Base-by-base conservation (phyloP, 2,329 filamentous ascomycete species). In the Arachnopeziza araneosa region DNA sequence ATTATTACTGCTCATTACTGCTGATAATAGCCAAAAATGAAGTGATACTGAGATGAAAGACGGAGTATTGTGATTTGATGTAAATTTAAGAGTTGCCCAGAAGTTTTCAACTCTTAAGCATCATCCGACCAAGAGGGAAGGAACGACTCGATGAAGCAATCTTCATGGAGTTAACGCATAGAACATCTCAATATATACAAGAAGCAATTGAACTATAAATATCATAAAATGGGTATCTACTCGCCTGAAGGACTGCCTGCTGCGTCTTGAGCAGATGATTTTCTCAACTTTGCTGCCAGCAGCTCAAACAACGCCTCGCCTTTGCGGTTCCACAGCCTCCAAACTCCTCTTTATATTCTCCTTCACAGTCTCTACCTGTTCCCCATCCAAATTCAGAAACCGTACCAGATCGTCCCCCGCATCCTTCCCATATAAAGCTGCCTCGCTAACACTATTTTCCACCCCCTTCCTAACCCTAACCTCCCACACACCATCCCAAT, bases 401-500 rank as follows among this genome's bases (percentile, higher is more conserved):
- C 81, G 83, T 63, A 89, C 87, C 75, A 91, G 80, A 66, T 96
- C 91, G 72, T 92, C 89, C 10, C 82, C 75, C 19, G 76, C 76
- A 51, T 80, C 77, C 60, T 80, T 81, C 6, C 91, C 91, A 75
- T 87, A 98, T 24, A 98, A 76, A 4, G 91, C 86, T 1, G 86
- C 78, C 66, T 98, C 93, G 0, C 90, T 90, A 55, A 91, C 76
- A 69, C 91, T 96, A 10, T 83, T 81, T 55, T 87, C 83, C 51
- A 97, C 84, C 21, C 89, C 89, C 73, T 88, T 90, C 74, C 85
- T 87, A 0, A 96, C 93, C 58, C 93, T 83, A 65, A 93, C 88
- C 72, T 96, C 90, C 93, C 93, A 99, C 0, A 98, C 93, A 0
- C 93, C 93, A 69, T 96, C 91, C 93, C 93, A 98, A 71, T 96